A percentile compares a stretch with the other conserved stretches of the same genome.
Evolutionary conservation across 2,329 filamentous ascomycete species (phyloP).

Genomic region (Colletotrichum godetiae): DNA sequence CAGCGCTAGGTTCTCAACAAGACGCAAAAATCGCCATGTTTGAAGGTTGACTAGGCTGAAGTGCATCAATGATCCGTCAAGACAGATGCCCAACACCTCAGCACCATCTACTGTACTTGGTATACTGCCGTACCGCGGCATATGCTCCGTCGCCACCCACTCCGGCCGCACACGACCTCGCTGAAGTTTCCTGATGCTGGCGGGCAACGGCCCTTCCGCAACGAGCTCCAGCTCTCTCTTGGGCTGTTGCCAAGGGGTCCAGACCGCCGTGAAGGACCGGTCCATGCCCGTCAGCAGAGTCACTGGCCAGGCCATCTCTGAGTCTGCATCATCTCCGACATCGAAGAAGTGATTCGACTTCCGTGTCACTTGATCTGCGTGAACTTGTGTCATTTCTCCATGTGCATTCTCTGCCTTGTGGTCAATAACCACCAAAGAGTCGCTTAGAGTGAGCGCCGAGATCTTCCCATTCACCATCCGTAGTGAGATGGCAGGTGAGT

Average conservation of each 20-base stretch:
- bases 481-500: conserved; percentile 64
- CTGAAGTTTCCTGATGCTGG: conserved; percentile 67
- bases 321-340: conserved; percentile 48
- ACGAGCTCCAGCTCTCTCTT: conserved; percentile 57
- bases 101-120: conserved; percentile 55
- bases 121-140: conserved; percentile 55
- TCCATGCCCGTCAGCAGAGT: conserved; percentile 61
- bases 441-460: conserved; percentile 61
- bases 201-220: conserved; percentile 67
- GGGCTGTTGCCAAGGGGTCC: conserved; percentile 57
- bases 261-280: conserved; percentile 60
- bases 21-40: conserved; percentile 76
- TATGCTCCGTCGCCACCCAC: conserved; percentile 55
- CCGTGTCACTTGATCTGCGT: conserved; percentile 59
- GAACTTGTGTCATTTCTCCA: conserved; percentile 51
- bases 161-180: conserved; percentile 63
- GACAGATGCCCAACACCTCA: conserved; percentile 72
- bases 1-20: conserved; percentile 77
- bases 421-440: conserved; percentile 69
- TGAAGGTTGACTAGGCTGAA: conserved; percentile 73
- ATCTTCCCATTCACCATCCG: conserved; percentile 59
- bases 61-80: conserved; percentile 77
- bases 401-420: conserved; percentile 51
- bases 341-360: conserved; percentile 59
- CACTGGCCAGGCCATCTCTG: conserved; percentile 49